A percentile compares a stretch with the other conserved stretches of the same genome.
Conservation (phyloP, 495 filamentous ascomycete species). For the Apiosordaria backusii region DNA sequence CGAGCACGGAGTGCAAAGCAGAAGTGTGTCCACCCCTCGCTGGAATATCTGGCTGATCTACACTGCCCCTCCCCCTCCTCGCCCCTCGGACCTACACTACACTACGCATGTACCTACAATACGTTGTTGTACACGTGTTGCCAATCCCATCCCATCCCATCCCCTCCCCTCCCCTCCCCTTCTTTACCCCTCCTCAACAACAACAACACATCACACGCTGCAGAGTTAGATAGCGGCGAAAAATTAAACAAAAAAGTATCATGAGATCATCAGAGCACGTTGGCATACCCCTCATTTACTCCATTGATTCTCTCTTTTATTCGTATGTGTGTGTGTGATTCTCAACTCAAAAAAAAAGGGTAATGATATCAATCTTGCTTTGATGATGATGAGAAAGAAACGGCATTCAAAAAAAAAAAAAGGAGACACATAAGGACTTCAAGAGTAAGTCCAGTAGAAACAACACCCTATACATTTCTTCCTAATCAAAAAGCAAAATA, state of each 20-base stretch:
- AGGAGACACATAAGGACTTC: background rate
- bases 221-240: background rate
- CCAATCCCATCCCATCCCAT: too few species aligned
- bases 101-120: too few species aligned
- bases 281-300: background rate
- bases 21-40: too few species aligned
- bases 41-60: too few species aligned
- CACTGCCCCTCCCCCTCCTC: too few species aligned
- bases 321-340: background rate
- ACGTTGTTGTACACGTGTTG: too few species aligned
- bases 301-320: background rate
- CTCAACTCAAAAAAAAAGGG: background rate
- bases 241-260: background rate
- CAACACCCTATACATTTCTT: background rate
- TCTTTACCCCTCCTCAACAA: too few species aligned
- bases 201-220: too few species aligned
- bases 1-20: too few species aligned
- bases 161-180: too few species aligned
- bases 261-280: background rate
- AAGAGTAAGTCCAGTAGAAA: background rate
- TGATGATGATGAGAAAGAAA: background rate
- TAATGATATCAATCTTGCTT: conserved; percentile 3
- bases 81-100: too few species aligned
- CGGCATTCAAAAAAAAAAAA: background rate
- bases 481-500: background rate